Evolutionary conservation across 2,329 filamentous ascomycete genomes (phyloP).

Genomic region (Aureobasidium sp.): DNA sequence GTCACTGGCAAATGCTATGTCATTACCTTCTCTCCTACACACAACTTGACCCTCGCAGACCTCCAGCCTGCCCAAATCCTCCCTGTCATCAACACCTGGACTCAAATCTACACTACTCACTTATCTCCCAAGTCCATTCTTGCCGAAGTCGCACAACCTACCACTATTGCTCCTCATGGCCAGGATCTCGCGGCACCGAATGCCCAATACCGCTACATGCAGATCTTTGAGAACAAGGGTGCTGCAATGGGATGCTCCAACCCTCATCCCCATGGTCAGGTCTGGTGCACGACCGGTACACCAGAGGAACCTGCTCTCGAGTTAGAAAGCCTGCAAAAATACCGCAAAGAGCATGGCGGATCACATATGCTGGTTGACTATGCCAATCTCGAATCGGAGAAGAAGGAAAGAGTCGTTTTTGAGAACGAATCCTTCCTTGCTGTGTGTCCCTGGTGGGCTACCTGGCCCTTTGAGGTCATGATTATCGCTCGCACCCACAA

Average conservation of each 20-base stretch:
- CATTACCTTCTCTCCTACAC: slow-evolving; percentile 83
- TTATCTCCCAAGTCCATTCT: slow-evolving; percentile 66
- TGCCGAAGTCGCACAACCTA: slow-evolving; percentile 38
- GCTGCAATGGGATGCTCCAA: slow-evolving; percentile 98
- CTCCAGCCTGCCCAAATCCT: slow-evolving; percentile 70
- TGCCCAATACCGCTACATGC: slow-evolving; percentile 89
- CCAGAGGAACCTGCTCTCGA: slow-evolving; percentile 85
- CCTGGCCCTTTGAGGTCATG: slow-evolving; percentile 96
- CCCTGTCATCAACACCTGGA: slow-evolving; percentile 84
- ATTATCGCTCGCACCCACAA: slow-evolving; percentile 79
- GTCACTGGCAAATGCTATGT: slow-evolving; percentile 97
- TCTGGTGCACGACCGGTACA: slow-evolving; percentile 88
- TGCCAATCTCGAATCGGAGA: slow-evolving; percentile 70
- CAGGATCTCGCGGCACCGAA: slow-evolving; percentile 47
- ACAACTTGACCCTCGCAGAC: slow-evolving; percentile 89
- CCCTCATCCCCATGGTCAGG: slow-evolving; percentile 91
- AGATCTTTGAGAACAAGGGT: slow-evolving; percentile 99
- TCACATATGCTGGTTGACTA: slow-evolving; percentile 81
- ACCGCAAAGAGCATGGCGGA: slow-evolving; percentile 64
- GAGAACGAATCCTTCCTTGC: slow-evolving; percentile 80
- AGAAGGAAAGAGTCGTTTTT: slow-evolving; percentile 79
- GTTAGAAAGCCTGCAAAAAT: slow-evolving; percentile 68
- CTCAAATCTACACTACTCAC: slow-evolving; percentile 77
- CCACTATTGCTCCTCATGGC: slow-evolving; percentile 40
- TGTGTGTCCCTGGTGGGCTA: slow-evolving; percentile 94